Conservation (phyloP, 2,329 filamentous ascomycete species). For the Westerdykella ornata region DNA sequence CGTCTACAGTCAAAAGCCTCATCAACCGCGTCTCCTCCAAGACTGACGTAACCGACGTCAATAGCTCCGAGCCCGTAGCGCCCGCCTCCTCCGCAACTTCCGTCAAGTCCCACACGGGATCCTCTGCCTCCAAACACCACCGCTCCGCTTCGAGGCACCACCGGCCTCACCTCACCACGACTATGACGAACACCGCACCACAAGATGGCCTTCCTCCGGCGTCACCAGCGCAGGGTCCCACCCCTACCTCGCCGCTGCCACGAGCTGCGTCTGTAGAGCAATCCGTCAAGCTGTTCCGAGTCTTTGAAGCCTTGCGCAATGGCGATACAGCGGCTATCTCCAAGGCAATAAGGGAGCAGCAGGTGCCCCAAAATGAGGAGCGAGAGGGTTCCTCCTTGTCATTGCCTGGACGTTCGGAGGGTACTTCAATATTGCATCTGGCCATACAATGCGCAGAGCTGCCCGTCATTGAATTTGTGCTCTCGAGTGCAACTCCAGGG, state of each 20-base stretch:
- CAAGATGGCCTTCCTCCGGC: conserved; percentile 15
- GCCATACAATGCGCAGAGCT: conserved; percentile 93
- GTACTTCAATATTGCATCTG: conserved; percentile 85
- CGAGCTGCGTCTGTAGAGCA: conserved; percentile 64
- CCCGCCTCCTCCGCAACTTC: conserved; percentile 8
- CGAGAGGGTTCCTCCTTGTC: conserved; percentile 48
- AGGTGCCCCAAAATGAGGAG: conserved; percentile 31
- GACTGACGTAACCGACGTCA: conserved; percentile 23
- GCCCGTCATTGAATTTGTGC: conserved; percentile 87
- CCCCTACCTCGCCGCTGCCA: conserved; percentile 22
- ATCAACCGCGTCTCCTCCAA: conserved; percentile 29
- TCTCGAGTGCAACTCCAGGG: conserved; percentile 53
- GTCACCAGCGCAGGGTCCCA: conserved; percentile 13
- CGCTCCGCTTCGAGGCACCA: conserved; percentile 26
- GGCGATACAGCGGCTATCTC: conserved; percentile 88
- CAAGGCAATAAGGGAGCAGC: conserved; percentile 68
- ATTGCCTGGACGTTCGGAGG: conserved; percentile 53
- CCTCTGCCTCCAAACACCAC: conserved; percentile 10
- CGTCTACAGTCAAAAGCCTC: conserved; percentile 33
- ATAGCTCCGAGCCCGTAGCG: not conserved
- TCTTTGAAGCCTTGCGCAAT: conserved; percentile 85
- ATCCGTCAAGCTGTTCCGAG: conserved; percentile 86
- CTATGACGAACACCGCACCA: conserved; percentile 12
- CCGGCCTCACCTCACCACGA: conserved; percentile 25
- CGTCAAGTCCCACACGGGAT: conserved; percentile 5